These are phyloP conservation scores for Aaosphaeria arxii DNA, from an alignment of 2,329 filamentous ascomycete species.

Conservation along the genomic window DNA sequence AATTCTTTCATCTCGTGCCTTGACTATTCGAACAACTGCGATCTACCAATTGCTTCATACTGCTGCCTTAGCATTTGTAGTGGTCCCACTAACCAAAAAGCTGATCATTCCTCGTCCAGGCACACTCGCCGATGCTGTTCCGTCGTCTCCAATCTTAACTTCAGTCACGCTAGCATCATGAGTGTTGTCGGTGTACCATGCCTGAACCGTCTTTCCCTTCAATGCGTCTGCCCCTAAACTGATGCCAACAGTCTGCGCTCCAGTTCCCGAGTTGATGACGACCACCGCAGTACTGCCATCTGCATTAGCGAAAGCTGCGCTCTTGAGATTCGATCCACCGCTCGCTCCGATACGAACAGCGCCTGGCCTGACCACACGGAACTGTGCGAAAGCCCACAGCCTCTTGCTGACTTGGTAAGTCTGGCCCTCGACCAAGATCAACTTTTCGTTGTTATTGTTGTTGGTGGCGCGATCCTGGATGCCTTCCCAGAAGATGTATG, in stretches of 20 bases:
- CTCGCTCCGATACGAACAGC: constrained; percentile 34
- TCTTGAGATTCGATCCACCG: constrained; percentile 29
- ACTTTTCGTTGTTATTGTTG: constrained; percentile 32
- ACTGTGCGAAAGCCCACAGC: constrained; percentile 44
- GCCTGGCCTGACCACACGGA: constrained; percentile 39
- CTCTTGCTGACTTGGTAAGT: constrained; percentile 32
- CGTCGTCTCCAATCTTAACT: constrained; percentile 17
- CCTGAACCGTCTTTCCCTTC: constrained; percentile 9
- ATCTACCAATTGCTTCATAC: too few species aligned
- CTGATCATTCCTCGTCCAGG: constrained; percentile 24
- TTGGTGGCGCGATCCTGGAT: constrained; percentile 39
- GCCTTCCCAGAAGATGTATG: constrained; percentile 57
- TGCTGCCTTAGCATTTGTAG: not conserved
- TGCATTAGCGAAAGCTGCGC: constrained; percentile 28
- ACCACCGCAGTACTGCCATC: constrained; percentile 32
- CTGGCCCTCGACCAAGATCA: constrained; percentile 35
- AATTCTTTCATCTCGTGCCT: too few species aligned
- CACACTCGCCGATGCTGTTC: constrained; percentile 19
- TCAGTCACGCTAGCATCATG: constrained; percentile 15
- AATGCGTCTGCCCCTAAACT: constrained; percentile 4
- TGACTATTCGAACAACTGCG: too few species aligned
- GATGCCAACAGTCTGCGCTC: constrained; percentile 15
- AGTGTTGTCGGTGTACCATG: constrained; percentile 25
- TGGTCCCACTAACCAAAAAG: constrained; percentile 13
- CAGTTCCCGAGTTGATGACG: constrained; percentile 21